phyloP scores from a whole-genome alignment of 139 green algal species.

The Coelastrella sp. region DNA sequence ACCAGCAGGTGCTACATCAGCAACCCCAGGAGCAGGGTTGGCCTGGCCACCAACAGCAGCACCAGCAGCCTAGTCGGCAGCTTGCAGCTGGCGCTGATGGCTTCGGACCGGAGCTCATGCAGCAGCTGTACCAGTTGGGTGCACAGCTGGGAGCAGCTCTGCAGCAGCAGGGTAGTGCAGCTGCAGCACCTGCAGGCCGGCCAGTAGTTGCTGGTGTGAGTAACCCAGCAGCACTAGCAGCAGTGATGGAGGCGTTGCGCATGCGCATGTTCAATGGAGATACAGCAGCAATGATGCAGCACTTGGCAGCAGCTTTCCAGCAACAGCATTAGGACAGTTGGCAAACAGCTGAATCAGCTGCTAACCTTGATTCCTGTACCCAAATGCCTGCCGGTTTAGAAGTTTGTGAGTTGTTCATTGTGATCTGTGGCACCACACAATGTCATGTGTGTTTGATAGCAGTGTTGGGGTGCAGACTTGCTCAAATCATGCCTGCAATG shows the following conservation, averaged over 20 bases:
- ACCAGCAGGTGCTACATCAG: background rate
- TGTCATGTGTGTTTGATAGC: too few relatives aligned
- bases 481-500: too few relatives aligned
- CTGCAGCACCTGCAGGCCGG: background rate
- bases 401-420: too few relatives aligned
- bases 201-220: background rate
- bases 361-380: too few relatives aligned
- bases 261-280: slow-evolving; percentile 27
- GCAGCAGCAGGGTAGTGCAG: slow-evolving; percentile 1
- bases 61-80: background rate
- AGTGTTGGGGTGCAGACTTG: too few relatives aligned
- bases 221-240: slow-evolving; percentile 12
- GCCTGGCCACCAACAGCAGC: slow-evolving; percentile 9
- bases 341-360: too few relatives aligned
- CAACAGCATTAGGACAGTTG: slow-evolving; percentile 7
- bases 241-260: slow-evolving; percentile 26
- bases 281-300: slow-evolving; percentile 11
- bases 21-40: background rate
- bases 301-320: background rate
- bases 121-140: slow-evolving; percentile 11
- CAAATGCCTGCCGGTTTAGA: too few relatives aligned
- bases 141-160: slow-evolving; percentile 11
- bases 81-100: background rate
- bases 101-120: background rate
- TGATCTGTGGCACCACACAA: too few relatives aligned